These are phyloP conservation scores for Canavalia ensiformis DNA, from an alignment of 306 rosid genomes.

Conservation along the genomic window DNA sequence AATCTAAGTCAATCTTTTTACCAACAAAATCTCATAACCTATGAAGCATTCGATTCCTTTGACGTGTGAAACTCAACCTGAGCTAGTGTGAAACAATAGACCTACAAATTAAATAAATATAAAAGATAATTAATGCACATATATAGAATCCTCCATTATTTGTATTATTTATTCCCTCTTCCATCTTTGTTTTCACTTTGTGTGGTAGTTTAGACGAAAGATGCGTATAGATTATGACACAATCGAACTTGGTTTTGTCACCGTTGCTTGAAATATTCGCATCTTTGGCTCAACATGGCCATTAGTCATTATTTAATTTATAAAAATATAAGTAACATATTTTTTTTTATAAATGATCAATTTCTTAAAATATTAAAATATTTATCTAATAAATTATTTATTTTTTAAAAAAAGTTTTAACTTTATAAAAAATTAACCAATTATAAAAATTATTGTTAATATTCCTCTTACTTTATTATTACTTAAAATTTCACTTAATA, in stretches of 20 bases:
- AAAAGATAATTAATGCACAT: slow-evolving; percentile 2
- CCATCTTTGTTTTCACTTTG: slow-evolving; percentile 12
- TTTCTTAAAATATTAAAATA: too few relatives aligned
- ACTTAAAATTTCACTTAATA: slow-evolving; percentile 16
- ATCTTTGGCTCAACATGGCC: slow-evolving; percentile 33
- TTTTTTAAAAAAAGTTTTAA: too few relatives aligned
- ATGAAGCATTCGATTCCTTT: slow-evolving; percentile 54
- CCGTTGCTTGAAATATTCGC: slow-evolving; percentile 49
- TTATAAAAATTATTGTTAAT: too few relatives aligned
- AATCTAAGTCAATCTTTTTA: slow-evolving; percentile 47
- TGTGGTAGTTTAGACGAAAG: slow-evolving; percentile 24
- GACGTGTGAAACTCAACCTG: slow-evolving; percentile 69
- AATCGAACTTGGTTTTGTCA: slow-evolving; percentile 42
- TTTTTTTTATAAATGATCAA: too few relatives aligned
- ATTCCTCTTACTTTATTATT: background rate
- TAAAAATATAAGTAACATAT: too few relatives aligned
- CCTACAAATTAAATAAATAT: background rate
- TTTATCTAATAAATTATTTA: too few relatives aligned
- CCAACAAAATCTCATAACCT: slow-evolving; percentile 41
- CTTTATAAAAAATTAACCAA: too few relatives aligned
- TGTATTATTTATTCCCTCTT: slow-evolving; percentile 35
- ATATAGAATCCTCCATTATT: slow-evolving; percentile 36
- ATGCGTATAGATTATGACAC: slow-evolving; percentile 29
- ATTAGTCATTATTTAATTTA: slow-evolving; percentile 20
- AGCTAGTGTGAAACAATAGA: slow-evolving; percentile 41